These are phyloP conservation scores for Lentinula boryana DNA, from an alignment of 768 basidiomycete genomes.

Conservation along the genomic window DNA sequence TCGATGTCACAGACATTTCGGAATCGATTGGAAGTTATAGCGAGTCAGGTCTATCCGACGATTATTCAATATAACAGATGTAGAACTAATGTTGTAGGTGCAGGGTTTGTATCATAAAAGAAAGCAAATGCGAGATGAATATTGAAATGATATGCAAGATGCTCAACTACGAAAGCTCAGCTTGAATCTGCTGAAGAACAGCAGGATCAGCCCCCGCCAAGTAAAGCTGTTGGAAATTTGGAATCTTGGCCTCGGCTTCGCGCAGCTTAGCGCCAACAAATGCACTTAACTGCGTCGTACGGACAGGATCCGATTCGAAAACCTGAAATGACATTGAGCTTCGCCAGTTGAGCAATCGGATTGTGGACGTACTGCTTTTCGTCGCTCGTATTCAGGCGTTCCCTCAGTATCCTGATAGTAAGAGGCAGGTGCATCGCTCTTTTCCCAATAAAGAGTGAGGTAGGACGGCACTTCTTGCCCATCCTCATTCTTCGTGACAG, in stretches of 20 bases:
- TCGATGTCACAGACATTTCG: slow-evolving; percentile 40
- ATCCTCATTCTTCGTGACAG: slow-evolving; percentile 26
- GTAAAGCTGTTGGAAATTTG: slow-evolving; percentile 53
- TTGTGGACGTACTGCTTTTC: slow-evolving; percentile 49
- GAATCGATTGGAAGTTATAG: slow-evolving; percentile 42
- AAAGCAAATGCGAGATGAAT: not conserved
- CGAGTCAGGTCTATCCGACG: slow-evolving; percentile 33
- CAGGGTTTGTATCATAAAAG: not conserved
- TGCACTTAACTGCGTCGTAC: slow-evolving; percentile 55
- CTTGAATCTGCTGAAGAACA: slow-evolving; percentile 67
- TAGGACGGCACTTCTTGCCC: slow-evolving; percentile 21
- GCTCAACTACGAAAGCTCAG: slow-evolving; percentile 27
- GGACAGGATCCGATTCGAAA: slow-evolving; percentile 65
- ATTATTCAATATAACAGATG: not conserved
- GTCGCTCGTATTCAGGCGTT: slow-evolving; percentile 72
- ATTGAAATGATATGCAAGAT: not conserved
- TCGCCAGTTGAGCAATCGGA: not conserved
- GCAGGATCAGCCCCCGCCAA: slow-evolving; percentile 64
- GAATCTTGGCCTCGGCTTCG: slow-evolving; percentile 53
- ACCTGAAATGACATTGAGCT: slow-evolving; percentile 34
- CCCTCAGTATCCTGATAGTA: slow-evolving; percentile 63
- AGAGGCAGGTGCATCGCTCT: slow-evolving; percentile 47
- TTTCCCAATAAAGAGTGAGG: slow-evolving; percentile 64
- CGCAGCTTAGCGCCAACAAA: slow-evolving; percentile 54
- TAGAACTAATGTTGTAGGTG: not conserved